Evolutionary conservation across 1,284 basidiomycete genomes (phyloP), one percentile per base, ranked within the genome.

Genomic region (Trametes hirsuta): DNA sequence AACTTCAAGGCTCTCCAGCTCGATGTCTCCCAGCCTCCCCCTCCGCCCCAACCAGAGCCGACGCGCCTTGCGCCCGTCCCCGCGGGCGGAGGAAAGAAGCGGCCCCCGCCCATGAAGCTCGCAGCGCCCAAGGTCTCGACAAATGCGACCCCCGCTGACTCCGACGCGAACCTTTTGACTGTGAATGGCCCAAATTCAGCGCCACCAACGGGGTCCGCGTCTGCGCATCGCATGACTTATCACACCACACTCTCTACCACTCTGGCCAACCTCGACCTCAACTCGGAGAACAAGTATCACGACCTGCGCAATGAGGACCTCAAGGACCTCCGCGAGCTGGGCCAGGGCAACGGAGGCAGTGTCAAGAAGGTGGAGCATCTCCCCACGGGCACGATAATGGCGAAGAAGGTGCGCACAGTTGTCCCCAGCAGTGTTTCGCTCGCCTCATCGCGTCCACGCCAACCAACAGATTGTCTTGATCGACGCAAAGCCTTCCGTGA

Each of bases 281-380:
- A 88, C 66, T 84, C 85, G 37, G 88, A 91, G 75, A 85, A 86
- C 69, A 90, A 89, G 71, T 85, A 83, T 40, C 68, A 69, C 60
- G 88, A 94, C 69, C 78, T 96, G 63, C 84, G 86, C 66, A 88
- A 89, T 67, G 90, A 91, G 70, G 94, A 96, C 74, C 78, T 96
- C 68, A 88, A 88, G 74, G 88, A 94, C 62, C 74, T 98, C 35
- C 81, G 85, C 30, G 97, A 99, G 75, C 83, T 99, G 3, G 97
- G 97, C 0, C 90, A 95, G 64, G 97, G 97, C n/a, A 98, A 98
- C 71, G 95, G 97, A 0, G 97, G 97, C 42, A 98, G 95, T 53
- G 97, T 99, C 56, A 93, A 93, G 74, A 94, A 93, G 77, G 96
- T 95, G n/a, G 85, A 93, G 75, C 95, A 97, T 74, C 80, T 87